Evolutionary conservation across 352 stramenopile species (phyloP).

Genomic region (Phytophthora podocarpi): DNA sequence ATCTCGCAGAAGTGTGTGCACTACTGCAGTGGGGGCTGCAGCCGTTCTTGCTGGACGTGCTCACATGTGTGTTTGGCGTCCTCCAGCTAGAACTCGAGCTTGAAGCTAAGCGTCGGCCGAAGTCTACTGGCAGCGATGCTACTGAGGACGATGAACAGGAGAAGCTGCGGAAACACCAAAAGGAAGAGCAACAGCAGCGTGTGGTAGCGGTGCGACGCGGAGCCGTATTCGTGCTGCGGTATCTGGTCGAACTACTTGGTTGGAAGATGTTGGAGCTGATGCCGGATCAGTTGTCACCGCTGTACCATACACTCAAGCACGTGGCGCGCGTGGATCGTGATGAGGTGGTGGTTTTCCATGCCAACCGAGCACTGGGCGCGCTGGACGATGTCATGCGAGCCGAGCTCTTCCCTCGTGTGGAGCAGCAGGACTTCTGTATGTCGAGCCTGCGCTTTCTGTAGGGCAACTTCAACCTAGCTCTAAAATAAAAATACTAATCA

Average conservation of each 20-base stretch:
- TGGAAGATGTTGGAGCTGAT: constrained; percentile 78
- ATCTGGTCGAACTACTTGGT: constrained; percentile 79
- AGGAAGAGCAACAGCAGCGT: constrained; percentile 35
- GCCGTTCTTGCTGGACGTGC: constrained; percentile 73
- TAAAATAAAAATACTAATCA: constrained; percentile 10
- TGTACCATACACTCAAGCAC: constrained; percentile 83
- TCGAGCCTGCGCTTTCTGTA: constrained; percentile 63
- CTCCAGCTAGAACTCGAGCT: constrained; percentile 71
- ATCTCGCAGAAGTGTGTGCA: constrained; percentile 82
- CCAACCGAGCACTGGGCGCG: constrained; percentile 49
- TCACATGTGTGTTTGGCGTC: constrained; percentile 82
- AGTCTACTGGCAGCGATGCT: background rate
- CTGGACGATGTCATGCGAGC: constrained; percentile 72
- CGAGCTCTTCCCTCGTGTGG: constrained; percentile 66
- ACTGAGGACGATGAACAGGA: constrained; percentile 18
- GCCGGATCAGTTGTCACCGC: constrained; percentile 65
- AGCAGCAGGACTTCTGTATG: constrained; percentile 49
- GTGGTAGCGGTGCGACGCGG: constrained; percentile 72
- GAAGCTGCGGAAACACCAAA: constrained; percentile 15
- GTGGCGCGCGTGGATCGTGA: constrained; percentile 68
- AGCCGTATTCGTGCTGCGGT: constrained; percentile 77
- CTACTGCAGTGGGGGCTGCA: constrained; percentile 77
- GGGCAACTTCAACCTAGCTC: constrained; percentile 12
- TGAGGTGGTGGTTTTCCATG: constrained; percentile 71
- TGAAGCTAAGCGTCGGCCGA: constrained; percentile 8